Evolutionary conservation across 208 protist genomes (phyloP), one percentile per base, ranked within the genome.

Genomic region (Herpetomonas tarakana): DNA sequence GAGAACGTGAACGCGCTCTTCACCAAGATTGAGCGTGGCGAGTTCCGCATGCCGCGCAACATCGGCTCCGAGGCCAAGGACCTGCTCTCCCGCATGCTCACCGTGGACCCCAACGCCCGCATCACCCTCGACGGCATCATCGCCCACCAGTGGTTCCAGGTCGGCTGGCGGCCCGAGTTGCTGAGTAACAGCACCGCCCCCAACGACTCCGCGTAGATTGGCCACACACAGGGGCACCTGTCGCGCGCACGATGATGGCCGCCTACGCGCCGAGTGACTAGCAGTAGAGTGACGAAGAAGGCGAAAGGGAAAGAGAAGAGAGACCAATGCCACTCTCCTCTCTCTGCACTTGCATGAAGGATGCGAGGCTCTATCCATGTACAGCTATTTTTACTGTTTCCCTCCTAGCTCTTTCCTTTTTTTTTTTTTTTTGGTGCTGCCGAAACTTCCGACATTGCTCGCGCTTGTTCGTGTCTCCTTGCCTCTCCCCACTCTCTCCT

Each of bases 1-100:
- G 81, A 88, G 59, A 88, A 93, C 64, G 75, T 93, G 18, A 94
- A 91, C 60, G 77, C 76, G 3, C 83, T 98, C 53, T 98, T 97
- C 71, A 81, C 62, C 14, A 96, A 93, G 58, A 97, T 98, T 62
- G 78, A 94, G 60, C 68, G 74, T 18, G 93, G 88, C 9, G 88
- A 97, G 60, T 97, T 83, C 56, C 71, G 73, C 35, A 95, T 89
- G 76, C 76, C 86, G 2, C 62, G 66, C 2, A 82, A 86, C 67
- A 94, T 97, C 62, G 79, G 79, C 24, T 11, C 60, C 2, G 74
- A 71, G 1, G 85, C 72, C 11, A 77, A 80, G 24, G 83, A 89
- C 50, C 51, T 94, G 0, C 89, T 94, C 47, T 59, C 54, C 18
- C 63, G 50, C 30, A 97, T 98, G 81, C 67, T 98, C 4, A 74